These are phyloP conservation scores for Pseudogymnoascus sp. DNA, from an alignment of 2,329 filamentous ascomycete genomes.

Conservation along the genomic window DNA sequence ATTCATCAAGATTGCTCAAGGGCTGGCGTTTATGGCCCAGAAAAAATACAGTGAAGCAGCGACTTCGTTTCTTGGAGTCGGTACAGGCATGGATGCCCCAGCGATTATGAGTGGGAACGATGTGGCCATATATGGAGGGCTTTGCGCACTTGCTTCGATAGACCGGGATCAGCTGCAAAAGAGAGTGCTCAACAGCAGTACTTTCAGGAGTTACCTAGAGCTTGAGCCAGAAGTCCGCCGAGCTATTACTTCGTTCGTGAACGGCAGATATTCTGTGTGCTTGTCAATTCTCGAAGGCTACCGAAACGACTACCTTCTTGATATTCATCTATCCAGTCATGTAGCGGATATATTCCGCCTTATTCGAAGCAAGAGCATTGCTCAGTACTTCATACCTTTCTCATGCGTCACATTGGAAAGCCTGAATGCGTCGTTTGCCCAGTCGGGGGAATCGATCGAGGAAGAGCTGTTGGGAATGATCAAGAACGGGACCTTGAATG, in stretches of 20 bases:
- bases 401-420: constrained; percentile 76
- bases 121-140: constrained; percentile 82
- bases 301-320: constrained; percentile 79
- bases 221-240: constrained; percentile 90
- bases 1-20: constrained; percentile 51
- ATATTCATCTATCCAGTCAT: constrained; percentile 75
- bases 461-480: constrained; percentile 77
- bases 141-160: constrained; percentile 88
- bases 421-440: constrained; percentile 70
- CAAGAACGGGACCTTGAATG: constrained; percentile 60
- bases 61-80: constrained; percentile 46
- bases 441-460: constrained; percentile 56
- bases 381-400: constrained; percentile 88
- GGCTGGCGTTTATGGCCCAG: constrained; percentile 52
- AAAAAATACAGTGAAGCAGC: constrained; percentile 63
- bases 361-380: constrained; percentile 85
- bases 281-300: constrained; percentile 76
- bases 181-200: constrained; percentile 69
- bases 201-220: constrained; percentile 83
- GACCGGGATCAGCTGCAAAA: constrained; percentile 67
- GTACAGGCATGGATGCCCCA: constrained; percentile 35
- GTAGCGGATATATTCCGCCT: constrained; percentile 61
- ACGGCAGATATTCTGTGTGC: constrained; percentile 81
- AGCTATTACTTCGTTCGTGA: constrained; percentile 82
- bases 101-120: constrained; percentile 78